Evolutionary conservation across 129 eudicot genomes (phyloP).

Genomic region (Sambucus nigra): DNA sequence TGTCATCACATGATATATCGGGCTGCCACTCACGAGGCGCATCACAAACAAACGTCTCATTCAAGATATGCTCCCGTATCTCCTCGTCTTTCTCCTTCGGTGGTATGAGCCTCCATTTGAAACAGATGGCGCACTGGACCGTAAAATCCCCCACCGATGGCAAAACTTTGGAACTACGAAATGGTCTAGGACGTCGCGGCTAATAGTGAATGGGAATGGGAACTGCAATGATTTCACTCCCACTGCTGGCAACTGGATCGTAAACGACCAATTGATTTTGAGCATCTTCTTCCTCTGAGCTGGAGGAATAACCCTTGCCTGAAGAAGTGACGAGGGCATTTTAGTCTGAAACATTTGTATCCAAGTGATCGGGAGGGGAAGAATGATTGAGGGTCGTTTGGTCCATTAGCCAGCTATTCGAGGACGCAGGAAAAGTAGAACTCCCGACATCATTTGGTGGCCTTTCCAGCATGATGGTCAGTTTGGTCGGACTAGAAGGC

Average conservation of each 20-base stretch:
- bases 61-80: too few species aligned
- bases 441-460: constrained; percentile 5
- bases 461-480: constrained; percentile 39
- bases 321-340: constrained; percentile 16
- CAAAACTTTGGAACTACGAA: constrained; percentile 17
- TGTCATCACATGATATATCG: too few species aligned
- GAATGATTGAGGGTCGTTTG: constrained; percentile 16
- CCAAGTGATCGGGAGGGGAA: constrained; percentile 3
- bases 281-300: constrained; percentile 12
- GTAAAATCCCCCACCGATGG: constrained; percentile 81
- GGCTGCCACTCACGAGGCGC: too few species aligned
- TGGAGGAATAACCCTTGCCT: constrained; percentile 12
- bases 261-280: constrained; percentile 52
- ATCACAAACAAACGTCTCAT: too few species aligned
- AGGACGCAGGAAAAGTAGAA: constrained; percentile 7
- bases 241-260: constrained; percentile 31
- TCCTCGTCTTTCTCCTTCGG: too few species aligned
- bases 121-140: constrained; percentile 83
- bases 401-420: constrained; percentile 19
- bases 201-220: constrained; percentile 17
- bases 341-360: constrained; percentile 10
- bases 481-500: constrained; percentile 32
- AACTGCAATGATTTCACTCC: constrained; percentile 16
- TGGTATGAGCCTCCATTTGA: too few species aligned
- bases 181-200: constrained; percentile 9